A percentile compares a stretch with the other conserved stretches of the same genome.
These are phyloP conservation scores for Agrocybe praecox DNA, from an alignment of 768 basidiomycete species.

Conservation along the genomic window DNA sequence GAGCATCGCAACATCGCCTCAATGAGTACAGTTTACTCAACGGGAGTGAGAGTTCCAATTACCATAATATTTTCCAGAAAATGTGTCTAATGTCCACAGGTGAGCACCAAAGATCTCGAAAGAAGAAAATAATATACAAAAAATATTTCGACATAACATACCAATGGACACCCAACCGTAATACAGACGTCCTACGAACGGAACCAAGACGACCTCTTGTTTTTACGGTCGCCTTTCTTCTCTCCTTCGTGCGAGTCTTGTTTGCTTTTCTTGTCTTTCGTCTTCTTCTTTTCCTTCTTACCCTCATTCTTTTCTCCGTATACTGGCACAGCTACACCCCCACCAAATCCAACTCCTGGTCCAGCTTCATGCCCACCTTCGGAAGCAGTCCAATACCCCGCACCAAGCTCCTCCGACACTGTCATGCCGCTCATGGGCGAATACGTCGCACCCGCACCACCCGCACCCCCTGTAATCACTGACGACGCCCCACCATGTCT, in stretches of 20 bases:
- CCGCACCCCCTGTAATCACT: not conserved
- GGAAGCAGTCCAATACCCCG: constrained; percentile 13
- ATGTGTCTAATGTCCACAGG: no score
- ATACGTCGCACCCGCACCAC: constrained; percentile 7
- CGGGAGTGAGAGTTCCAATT: no score
- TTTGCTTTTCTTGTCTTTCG: not conserved
- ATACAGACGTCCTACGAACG: not conserved
- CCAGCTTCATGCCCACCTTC: not conserved
- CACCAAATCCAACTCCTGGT: not conserved
- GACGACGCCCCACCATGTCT: not conserved
- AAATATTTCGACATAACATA: no score
- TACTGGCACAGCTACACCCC: not conserved
- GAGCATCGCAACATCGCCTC: no score
- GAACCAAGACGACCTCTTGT: not conserved
- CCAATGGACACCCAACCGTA: no score
- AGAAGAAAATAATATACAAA: no score
- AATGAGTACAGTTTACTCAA: no score
- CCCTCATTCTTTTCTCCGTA: not conserved
- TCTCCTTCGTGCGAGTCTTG: not conserved
- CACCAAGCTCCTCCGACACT: constrained; percentile 6
- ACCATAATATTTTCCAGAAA: no score
- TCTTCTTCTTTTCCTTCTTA: not conserved
- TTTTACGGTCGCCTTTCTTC: not conserved
- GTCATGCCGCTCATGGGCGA: constrained; percentile 17
- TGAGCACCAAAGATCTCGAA: no score